Evolutionary conservation across 208 protist genomes (phyloP).

Genomic region (Perkinsela sp.): DNA sequence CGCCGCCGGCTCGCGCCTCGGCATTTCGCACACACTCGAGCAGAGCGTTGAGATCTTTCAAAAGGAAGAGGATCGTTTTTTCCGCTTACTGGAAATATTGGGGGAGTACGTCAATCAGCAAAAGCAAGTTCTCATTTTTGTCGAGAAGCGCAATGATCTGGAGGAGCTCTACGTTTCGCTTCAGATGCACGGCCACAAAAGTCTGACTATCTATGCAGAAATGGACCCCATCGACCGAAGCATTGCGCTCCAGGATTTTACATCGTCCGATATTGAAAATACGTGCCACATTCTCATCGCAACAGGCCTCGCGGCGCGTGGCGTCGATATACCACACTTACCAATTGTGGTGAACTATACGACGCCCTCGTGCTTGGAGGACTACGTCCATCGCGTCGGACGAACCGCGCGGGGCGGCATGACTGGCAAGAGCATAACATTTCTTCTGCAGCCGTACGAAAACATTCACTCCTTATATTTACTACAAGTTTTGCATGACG

Average conservation of each 20-base stretch:
- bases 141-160: conserved; percentile 53
- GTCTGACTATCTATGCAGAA: conserved; percentile 41
- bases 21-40: conserved; percentile 50
- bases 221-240: conserved; percentile 67
- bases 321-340: conserved; percentile 8
- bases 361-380: conserved; percentile 14
- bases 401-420: conserved; percentile 42
- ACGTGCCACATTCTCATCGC: conserved; percentile 40
- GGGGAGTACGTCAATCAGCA: conserved; percentile 15
- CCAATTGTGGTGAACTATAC: conserved; percentile 11
- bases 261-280: conserved; percentile 22
- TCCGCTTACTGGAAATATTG: conserved; percentile 47
- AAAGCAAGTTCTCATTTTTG: conserved; percentile 62
- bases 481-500: not conserved
- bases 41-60: conserved; percentile 66
- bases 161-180: conserved; percentile 51
- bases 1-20: conserved; percentile 39
- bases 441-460: conserved; percentile 6
- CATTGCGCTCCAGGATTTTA: conserved; percentile 54
- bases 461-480: not conserved
- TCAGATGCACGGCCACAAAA: conserved; percentile 30
- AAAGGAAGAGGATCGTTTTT: conserved; percentile 39
- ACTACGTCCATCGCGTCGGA: conserved; percentile 56
- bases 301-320: conserved; percentile 43
- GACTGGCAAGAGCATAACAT: conserved; percentile 47